Percentiles rank a stretch among this genome's conserved stretches.
These are phyloP conservation scores for Mycena kentingensis DNA, from an alignment of 768 basidiomycete species.

Conservation along the genomic window DNA sequence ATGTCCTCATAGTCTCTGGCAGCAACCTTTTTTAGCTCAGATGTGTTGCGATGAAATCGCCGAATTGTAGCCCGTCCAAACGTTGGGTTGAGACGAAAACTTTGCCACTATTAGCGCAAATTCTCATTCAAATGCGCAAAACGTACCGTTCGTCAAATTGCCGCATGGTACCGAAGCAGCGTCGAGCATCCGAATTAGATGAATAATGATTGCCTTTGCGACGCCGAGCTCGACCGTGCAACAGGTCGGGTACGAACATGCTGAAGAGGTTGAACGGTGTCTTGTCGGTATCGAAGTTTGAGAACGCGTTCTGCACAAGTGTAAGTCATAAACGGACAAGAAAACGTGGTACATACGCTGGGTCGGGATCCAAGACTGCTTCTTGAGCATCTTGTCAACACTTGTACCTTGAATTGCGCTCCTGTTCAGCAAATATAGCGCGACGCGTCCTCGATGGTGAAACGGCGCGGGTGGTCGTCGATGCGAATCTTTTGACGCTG, in stretches of 20 bases:
- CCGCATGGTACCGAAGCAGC: conserved; percentile 9
- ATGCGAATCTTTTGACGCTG: conserved; percentile 14
- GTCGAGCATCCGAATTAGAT: conserved; percentile 29
- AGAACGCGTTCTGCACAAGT: conserved; percentile 29
- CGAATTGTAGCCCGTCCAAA: conserved; percentile 26
- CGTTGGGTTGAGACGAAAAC: conserved; percentile 16
- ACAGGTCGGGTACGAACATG: conserved; percentile 26
- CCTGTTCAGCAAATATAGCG: conserved; percentile 18
- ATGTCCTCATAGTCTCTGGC: conserved; percentile 35
- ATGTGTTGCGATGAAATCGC: conserved; percentile 24
- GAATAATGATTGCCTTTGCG: conserved; percentile 29
- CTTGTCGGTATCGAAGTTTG: conserved; percentile 5
- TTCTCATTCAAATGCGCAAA: neutral
- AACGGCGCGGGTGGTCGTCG: conserved; percentile 8
- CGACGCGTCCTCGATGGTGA: conserved; percentile 12
- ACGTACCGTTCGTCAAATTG: conserved; percentile 24
- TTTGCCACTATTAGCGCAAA: neutral
- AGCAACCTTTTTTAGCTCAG: conserved; percentile 25
- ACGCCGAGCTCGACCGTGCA: conserved; percentile 34
- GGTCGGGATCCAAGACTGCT: conserved; percentile 25
- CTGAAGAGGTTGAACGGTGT: conserved; percentile 22
- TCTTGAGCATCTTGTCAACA: conserved; percentile 17
- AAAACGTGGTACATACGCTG: conserved; percentile 13
- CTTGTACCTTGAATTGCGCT: neutral
- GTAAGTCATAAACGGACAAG: neutral